Conservation (phyloP, 306 rosid genomes). For the Dicorynia guianensis region DNA sequence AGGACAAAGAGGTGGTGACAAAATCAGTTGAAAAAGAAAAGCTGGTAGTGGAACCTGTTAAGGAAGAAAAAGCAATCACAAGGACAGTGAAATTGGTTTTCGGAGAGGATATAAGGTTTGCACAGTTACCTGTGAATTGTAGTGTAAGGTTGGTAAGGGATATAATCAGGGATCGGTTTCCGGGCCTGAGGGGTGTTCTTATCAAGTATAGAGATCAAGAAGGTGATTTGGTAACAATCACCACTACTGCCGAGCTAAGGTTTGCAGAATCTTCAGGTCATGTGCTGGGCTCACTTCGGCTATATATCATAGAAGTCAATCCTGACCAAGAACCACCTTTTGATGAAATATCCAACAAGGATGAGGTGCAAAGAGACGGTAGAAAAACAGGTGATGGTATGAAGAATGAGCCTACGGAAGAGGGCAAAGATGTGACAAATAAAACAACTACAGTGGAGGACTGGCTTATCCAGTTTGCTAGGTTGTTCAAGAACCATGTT, state of each 20-base stretch:
- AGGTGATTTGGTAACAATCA: constrained; percentile 93
- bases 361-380: constrained; percentile 33
- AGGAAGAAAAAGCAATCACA: constrained; percentile 53
- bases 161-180: constrained; percentile 70
- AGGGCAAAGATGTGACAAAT: constrained; percentile 40
- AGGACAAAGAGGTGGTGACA: constrained; percentile 51
- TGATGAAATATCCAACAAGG: constrained; percentile 54
- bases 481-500: constrained; percentile 94
- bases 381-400: constrained; percentile 28
- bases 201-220: constrained; percentile 84
- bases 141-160: constrained; percentile 70
- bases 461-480: constrained; percentile 93
- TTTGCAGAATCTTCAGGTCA: constrained; percentile 65
- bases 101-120: constrained; percentile 95
- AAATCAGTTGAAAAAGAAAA: constrained; percentile 52
- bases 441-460: constrained; percentile 65
- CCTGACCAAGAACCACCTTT: constrained; percentile 69
- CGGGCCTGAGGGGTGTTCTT: constrained; percentile 81
- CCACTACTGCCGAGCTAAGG: constrained; percentile 73
- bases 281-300: constrained; percentile 63
- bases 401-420: constrained; percentile 54
- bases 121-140: constrained; percentile 73
- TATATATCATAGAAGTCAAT: constrained; percentile 65
- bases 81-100: constrained; percentile 87
- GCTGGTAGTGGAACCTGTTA: constrained; percentile 37